Conservation (phyloP, 345 rosid species). For the Eucalyptus decipiens region DNA sequence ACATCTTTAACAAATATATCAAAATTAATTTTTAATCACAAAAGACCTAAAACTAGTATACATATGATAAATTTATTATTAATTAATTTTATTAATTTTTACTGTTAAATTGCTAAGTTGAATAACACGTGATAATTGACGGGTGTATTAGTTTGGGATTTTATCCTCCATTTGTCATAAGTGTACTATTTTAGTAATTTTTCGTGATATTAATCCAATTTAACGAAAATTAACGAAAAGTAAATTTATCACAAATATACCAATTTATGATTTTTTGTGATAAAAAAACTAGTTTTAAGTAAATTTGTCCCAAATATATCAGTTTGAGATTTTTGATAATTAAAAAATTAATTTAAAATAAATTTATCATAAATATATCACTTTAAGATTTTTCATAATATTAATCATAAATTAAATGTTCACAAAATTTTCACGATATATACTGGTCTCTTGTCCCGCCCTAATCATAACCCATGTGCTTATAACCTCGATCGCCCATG, state of each 20-base stretch:
- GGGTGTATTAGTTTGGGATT: rapidly evolving
- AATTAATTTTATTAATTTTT: rapidly evolving
- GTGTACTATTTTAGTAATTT: rapidly evolving
- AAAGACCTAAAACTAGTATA: too few relatives aligned
- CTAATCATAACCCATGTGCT: too few relatives aligned
- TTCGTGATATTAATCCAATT: too few relatives aligned
- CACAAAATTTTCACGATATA: rapidly evolving
- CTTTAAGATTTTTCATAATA: rapidly evolving
- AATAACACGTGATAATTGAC: rapidly evolving
- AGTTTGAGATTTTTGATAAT: rapidly evolving
- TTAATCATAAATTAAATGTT: too few relatives aligned
- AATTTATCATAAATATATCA: rapidly evolving
- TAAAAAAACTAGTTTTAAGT: rapidly evolving
- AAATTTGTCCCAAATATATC: rapidly evolving
- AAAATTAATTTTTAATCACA: rapidly evolving
- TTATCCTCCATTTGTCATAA: rapidly evolving
- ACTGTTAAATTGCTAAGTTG: rapidly evolving
- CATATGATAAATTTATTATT: rapidly evolving
- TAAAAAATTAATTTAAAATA: too few relatives aligned
- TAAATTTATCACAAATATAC: too few relatives aligned
- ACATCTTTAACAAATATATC: too few relatives aligned
- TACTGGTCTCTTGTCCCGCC: too few relatives aligned
- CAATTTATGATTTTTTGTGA: rapidly evolving
- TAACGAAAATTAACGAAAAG: rapidly evolving
- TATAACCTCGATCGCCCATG: too few relatives aligned